Base-by-base conservation (phyloP, 345 rosid species). In the Microcos paniculata region DNA sequence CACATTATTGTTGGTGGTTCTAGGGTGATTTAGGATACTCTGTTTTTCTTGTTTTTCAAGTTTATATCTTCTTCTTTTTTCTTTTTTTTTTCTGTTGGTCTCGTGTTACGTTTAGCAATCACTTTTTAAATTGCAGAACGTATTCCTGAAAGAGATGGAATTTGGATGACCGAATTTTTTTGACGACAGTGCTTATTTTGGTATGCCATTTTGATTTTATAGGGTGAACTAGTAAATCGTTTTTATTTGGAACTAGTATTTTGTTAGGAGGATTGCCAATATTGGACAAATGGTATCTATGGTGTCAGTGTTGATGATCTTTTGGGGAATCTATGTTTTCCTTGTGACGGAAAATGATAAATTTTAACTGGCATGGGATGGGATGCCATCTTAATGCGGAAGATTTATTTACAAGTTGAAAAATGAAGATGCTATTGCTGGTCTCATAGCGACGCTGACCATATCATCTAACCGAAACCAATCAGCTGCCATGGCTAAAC, bases 11-110 rank as follows among this genome's bases (percentile, higher is more conserved):
- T 62, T 71, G 35, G 69, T 66, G 90, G 88, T 68, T 75, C 87
- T 78, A 72, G 85, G 85, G 90, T 73, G 88, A 87, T 85, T 82
- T 84, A 80, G 81, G 77, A 63, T 79, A 35, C 51, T 38, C 42
- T 71, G 56, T 18, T 52, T 75, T 77, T 74, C 30, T 24, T 35
- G 74, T 45, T 68, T 38, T 52, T 30, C 38, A 6, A 40, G 74
- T 18, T 51, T 45, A 48, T 70, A 19, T 51, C 74, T 70, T 52
- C 8, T 9, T 24, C 63, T 66, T 70, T 30, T 42, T 3, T 31
- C 21, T 24, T 24, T 45, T 66, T 45, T 45, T 40, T 9, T n/a
- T n/a, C n/a, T n/a, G n/a, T n/a, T n/a, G 45, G 33, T 23, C 26
- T 65, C 33, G 4, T 46, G 53, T 66, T 70, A 31, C 51, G 15